Percentiles rank a stretch among this genome's conserved stretches.
These are phyloP conservation scores for Hortiboletus flavorubellus DNA, from an alignment of 768 basidiomycete species.

Conservation along the genomic window DNA sequence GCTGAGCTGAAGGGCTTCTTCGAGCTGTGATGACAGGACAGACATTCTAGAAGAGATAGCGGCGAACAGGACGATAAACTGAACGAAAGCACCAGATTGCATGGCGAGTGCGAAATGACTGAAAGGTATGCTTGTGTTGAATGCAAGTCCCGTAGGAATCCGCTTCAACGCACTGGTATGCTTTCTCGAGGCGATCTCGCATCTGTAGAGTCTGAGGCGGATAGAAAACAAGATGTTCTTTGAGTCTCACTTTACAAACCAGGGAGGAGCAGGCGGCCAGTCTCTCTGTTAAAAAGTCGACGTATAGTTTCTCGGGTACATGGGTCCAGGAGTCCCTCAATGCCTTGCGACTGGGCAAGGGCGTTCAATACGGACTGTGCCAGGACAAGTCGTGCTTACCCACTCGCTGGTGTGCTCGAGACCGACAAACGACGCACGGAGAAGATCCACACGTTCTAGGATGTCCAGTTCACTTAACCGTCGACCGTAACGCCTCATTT, in stretches of 20 bases:
- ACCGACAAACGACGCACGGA: slow-evolving; percentile 30
- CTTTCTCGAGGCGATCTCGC: slow-evolving; percentile 42
- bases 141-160: neutral
- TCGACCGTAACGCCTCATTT: slow-evolving; percentile 48
- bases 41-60: slow-evolving; percentile 61
- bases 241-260: slow-evolving; percentile 44
- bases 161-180: slow-evolving; percentile 46
- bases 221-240: neutral
- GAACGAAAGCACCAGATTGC: slow-evolving; percentile 72
- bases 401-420: slow-evolving; percentile 25
- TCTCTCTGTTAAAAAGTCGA: slow-evolving; percentile 36
- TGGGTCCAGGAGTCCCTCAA: slow-evolving; percentile 65
- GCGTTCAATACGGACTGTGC: neutral
- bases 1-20: slow-evolving; percentile 34
- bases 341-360: slow-evolving; percentile 41
- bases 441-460: slow-evolving; percentile 19
- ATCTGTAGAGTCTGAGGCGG: slow-evolving; percentile 35
- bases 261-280: slow-evolving; percentile 37
- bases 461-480: slow-evolving; percentile 19
- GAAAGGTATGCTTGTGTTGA: neutral
- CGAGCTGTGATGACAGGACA: slow-evolving; percentile 42
- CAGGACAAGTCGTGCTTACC: neutral
- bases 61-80: slow-evolving; percentile 57
- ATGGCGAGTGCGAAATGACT: slow-evolving; percentile 64
- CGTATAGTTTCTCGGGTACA: slow-evolving; percentile 40